Conservation (phyloP, 2,329 filamentous ascomycete genomes). For the Talaromyces sp. region DNA sequence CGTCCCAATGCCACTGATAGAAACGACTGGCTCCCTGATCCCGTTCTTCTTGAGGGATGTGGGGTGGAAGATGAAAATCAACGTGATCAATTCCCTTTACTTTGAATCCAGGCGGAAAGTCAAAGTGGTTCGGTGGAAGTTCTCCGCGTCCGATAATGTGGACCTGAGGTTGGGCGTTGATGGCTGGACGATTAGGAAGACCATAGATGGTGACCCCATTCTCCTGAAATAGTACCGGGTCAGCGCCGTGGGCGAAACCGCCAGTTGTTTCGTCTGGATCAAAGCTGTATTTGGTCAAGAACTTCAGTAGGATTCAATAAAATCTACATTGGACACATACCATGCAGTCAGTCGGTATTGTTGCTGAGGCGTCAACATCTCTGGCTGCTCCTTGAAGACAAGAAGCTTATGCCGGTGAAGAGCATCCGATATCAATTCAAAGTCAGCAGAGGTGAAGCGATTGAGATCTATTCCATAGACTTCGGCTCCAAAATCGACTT, state of each 20-base stretch:
- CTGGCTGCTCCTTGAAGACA: conserved; percentile 38
- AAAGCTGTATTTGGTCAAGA: conserved; percentile 23
- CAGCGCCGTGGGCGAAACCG: conserved; percentile 38
- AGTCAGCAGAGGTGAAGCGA: conserved; percentile 33
- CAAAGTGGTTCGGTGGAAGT: conserved; percentile 33
- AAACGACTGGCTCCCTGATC: conserved; percentile 34
- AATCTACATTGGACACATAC: not conserved
- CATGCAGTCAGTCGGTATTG: conserved; percentile 34
- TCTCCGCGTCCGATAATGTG: conserved; percentile 38
- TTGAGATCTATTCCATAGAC: conserved; percentile 39
- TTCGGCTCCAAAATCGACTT: conserved; percentile 35
- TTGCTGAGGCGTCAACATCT: conserved; percentile 34
- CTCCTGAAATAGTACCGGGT: conserved; percentile 32
- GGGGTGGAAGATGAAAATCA: conserved; percentile 40
- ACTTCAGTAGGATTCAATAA: not conserved
- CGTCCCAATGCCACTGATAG: conserved; percentile 40
- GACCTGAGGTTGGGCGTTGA: conserved; percentile 37
- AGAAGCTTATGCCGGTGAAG: conserved; percentile 34
- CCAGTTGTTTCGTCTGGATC: conserved; percentile 36
- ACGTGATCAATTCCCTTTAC: conserved; percentile 38
- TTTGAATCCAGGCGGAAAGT: conserved; percentile 39
- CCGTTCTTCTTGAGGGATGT: conserved; percentile 33
- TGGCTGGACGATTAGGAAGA: conserved; percentile 31
- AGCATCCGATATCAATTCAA: conserved; percentile 32
- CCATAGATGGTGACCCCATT: conserved; percentile 37